phyloP scores from a whole-genome alignment of 176 grass and related monocot genomes.

The Thinopyrum elongatum region DNA sequence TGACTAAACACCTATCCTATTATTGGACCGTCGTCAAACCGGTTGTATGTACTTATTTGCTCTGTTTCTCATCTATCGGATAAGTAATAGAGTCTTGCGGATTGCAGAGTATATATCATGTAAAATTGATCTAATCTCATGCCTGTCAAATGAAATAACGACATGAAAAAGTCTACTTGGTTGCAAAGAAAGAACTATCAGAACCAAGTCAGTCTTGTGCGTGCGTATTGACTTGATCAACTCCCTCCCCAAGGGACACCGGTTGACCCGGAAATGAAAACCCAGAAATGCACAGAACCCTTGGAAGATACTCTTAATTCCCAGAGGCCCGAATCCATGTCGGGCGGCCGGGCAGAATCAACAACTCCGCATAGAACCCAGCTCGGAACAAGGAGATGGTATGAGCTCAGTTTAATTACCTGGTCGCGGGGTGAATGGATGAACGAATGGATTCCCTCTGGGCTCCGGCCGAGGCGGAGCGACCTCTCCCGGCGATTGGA shows the following conservation, averaged over 20 bases:
- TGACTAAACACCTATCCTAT: too few relatives aligned
- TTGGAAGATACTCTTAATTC: not conserved
- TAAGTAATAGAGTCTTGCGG: too few relatives aligned
- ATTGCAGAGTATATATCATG: not conserved
- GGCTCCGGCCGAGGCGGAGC: too few relatives aligned
- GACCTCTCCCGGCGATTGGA: not conserved
- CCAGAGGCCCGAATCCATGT: not conserved
- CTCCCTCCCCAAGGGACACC: not conserved
- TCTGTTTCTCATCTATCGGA: not conserved
- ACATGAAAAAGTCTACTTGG: too few relatives aligned
- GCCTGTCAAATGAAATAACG: not conserved
- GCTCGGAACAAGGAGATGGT: not conserved
- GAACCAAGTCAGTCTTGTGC: not conserved
- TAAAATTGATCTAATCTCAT: not conserved
- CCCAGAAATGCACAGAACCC: not conserved
- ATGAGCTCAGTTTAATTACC: not conserved
- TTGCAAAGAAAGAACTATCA: not conserved
- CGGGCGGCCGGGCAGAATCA: not conserved
- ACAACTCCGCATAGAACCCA: not conserved
- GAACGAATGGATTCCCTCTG: too few relatives aligned
- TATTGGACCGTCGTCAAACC: too few relatives aligned
- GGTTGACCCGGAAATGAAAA: not conserved
- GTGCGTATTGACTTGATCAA: constrained; percentile 4
- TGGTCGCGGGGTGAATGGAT: not conserved
- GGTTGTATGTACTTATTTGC: too few relatives aligned